Evolutionary conservation across 2,329 filamentous ascomycete genomes (phyloP).

Genomic region (Calonectria honghensis): DNA sequence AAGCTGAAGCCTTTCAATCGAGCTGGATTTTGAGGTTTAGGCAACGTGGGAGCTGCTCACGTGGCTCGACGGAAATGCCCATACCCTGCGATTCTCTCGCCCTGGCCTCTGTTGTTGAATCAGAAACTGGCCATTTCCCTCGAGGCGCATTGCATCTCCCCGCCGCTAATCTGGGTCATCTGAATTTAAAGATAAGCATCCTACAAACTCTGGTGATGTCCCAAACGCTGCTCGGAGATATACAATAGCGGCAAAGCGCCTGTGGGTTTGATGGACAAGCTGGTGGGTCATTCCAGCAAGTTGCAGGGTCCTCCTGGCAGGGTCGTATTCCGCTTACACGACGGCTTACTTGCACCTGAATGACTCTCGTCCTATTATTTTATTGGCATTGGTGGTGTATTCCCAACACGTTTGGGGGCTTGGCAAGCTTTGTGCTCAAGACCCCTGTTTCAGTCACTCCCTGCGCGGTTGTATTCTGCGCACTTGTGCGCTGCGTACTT

Average conservation of each 20-base stretch:
- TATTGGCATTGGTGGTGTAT: neutral
- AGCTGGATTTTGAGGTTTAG: neutral
- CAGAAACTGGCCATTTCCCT: neutral
- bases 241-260: neutral
- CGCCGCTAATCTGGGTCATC: neutral
- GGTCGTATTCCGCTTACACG: constrained; percentile 10
- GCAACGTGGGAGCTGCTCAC: too few species aligned
- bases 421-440: neutral
- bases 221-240: too few species aligned
- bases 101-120: too few species aligned
- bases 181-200: constrained; percentile 18
- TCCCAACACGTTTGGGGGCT: neutral
- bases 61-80: neutral
- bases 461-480: neutral
- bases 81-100: neutral
- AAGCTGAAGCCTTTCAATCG: neutral
- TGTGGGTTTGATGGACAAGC: neutral
- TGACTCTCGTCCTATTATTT: neutral
- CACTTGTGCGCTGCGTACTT: neutral
- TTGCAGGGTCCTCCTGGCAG: neutral
- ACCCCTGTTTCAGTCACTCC: neutral
- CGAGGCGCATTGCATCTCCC: neutral
- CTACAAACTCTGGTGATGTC: neutral
- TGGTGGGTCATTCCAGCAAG: neutral
- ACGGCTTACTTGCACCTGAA: neutral